Conservation (phyloP, 1,284 basidiomycete genomes). For the Ustilago tritici region DNA sequence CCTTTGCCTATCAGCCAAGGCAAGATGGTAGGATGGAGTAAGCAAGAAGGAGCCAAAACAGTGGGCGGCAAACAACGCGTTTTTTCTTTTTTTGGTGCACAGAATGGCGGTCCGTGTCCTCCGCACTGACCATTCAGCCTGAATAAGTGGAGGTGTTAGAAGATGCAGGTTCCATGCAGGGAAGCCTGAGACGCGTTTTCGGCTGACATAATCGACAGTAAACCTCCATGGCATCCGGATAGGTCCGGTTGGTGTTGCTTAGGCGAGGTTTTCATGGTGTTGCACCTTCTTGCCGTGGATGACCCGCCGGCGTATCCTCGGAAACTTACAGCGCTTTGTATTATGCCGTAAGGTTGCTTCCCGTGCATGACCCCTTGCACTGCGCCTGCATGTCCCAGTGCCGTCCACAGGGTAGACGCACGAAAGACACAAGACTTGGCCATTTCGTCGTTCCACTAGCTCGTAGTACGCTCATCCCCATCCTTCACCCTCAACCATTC, state of each 20-base stretch:
- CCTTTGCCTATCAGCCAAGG: neutral
- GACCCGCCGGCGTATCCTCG: too few relatives aligned
- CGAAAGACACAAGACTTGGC: too few relatives aligned
- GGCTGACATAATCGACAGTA: neutral
- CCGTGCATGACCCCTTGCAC: too few relatives aligned
- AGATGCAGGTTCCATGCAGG: slow-evolving; percentile 1
- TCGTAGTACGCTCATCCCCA: too few relatives aligned
- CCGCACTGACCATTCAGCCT: neutral
- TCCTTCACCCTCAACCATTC: neutral
- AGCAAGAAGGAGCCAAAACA: neutral
- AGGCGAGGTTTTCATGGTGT: too few relatives aligned
- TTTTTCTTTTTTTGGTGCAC: neutral
- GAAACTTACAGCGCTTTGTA: too few relatives aligned
- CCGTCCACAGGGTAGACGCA: too few relatives aligned
- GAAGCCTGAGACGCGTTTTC: neutral
- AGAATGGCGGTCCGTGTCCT: neutral
- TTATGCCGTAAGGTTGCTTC: too few relatives aligned
- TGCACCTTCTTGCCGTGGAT: too few relatives aligned
- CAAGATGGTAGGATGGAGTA: neutral
- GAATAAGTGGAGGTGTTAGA: neutral
- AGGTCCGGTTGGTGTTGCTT: too few relatives aligned
- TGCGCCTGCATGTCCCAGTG: too few relatives aligned
- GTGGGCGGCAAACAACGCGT: slow-evolving; percentile 1
- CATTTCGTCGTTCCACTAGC: neutral
- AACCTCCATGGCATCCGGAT: too few relatives aligned